phyloP scores from a whole-genome alignment of 306 rosid species.

The Urtica urens region DNA sequence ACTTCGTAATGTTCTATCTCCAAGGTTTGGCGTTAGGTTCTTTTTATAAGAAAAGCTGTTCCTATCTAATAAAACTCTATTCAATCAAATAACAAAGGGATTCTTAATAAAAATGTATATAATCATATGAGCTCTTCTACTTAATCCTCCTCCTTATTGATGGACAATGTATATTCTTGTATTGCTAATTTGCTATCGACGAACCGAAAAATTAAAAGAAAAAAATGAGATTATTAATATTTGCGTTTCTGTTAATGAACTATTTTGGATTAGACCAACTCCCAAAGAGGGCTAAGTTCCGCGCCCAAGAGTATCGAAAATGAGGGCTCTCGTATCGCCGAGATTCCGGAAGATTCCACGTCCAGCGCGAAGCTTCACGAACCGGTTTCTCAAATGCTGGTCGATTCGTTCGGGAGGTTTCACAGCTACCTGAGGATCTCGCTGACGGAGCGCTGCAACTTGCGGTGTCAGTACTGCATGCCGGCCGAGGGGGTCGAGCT shows the following conservation, averaged over 20 bases:
- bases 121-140: too few relatives aligned
- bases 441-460: slow-evolving; percentile 83
- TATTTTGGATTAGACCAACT: slow-evolving; percentile 29
- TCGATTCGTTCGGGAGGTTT: slow-evolving; percentile 90
- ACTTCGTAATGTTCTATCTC: too few relatives aligned
- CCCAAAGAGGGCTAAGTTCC: slow-evolving; percentile 20
- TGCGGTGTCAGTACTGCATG: slow-evolving; percentile 90
- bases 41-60: too few relatives aligned
- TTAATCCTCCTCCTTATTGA: too few relatives aligned
- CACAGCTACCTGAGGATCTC: slow-evolving; percentile 94
- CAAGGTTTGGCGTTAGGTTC: too few relatives aligned
- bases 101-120: too few relatives aligned
- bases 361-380: slow-evolving; percentile 33
- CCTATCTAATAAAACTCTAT: too few relatives aligned
- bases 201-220: too few relatives aligned
- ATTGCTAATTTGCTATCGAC: too few relatives aligned
- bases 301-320: slow-evolving; percentile 15
- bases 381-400: slow-evolving; percentile 57
- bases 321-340: slow-evolving; percentile 34
- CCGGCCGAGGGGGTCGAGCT: slow-evolving; percentile 87
- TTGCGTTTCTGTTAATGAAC: not conserved
- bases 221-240: not conserved
- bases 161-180: too few relatives aligned
- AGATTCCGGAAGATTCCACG: slow-evolving; percentile 34
- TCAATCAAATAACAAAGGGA: too few relatives aligned